Evolutionary conservation across 1,139 yeast species (phyloP).

Genomic region (Yamadazyma siamensis): DNA sequence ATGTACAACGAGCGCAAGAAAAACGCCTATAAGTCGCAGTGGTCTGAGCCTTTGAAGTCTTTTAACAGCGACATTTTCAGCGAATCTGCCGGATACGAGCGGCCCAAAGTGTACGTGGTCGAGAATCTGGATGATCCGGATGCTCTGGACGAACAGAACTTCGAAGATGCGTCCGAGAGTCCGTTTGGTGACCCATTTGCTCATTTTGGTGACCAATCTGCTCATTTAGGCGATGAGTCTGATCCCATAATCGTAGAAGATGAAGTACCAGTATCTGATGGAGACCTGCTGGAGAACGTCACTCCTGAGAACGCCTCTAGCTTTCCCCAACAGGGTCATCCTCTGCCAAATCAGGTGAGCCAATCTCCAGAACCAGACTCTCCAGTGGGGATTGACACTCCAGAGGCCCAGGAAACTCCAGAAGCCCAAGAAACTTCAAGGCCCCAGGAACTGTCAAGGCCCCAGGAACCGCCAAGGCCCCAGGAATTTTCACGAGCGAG

Average conservation of each 20-base stretch:
- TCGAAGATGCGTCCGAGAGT: background rate
- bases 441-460: background rate
- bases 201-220: background rate
- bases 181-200: constrained; percentile 1
- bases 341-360: too few species aligned
- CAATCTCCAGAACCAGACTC: too few species aligned
- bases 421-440: background rate
- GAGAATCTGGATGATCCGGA: constrained; percentile 1
- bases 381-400: too few species aligned
- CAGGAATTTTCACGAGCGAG: too few species aligned
- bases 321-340: background rate
- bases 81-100: too few species aligned
- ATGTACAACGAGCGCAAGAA: constrained; percentile 16
- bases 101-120: too few species aligned
- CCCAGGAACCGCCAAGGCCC: background rate
- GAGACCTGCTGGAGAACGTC: constrained; percentile 1
- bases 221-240: constrained; percentile 4
- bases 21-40: constrained; percentile 19
- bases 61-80: constrained; percentile 13
- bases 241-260: constrained; percentile 10
- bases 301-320: background rate
- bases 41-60: constrained; percentile 18
- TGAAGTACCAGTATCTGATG: constrained; percentile 1
- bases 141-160: background rate
- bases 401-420: background rate